Conservation (phyloP, 1,284 basidiomycete genomes). For the Puccinia novopanici region DNA sequence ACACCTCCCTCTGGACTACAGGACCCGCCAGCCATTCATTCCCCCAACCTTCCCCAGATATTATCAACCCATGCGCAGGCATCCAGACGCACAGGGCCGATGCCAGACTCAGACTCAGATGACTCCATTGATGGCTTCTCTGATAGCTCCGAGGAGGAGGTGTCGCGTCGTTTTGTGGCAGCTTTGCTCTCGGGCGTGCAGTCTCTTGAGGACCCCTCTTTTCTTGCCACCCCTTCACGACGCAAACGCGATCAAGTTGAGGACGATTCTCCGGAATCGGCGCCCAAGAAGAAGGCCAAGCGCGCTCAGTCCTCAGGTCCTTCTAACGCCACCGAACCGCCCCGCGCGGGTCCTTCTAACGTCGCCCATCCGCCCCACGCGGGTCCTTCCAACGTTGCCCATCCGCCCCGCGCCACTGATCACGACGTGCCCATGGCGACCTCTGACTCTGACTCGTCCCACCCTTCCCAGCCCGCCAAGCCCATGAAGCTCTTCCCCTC, state of each 20-base stretch:
- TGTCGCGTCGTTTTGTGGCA: background rate
- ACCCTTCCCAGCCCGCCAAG: background rate
- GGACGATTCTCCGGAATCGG: background rate
- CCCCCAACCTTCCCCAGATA: background rate
- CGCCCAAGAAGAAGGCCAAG: slow-evolving; percentile 11
- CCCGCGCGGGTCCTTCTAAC: too few species aligned
- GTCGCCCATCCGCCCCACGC: too few species aligned
- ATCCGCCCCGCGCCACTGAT: background rate
- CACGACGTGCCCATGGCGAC: background rate
- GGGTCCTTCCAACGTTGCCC: background rate
- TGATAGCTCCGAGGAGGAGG: background rate
- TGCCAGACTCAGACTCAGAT: background rate
- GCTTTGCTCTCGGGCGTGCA: background rate
- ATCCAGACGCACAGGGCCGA: background rate
- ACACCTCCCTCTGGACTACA: background rate
- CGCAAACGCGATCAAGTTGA: slow-evolving; percentile 8
- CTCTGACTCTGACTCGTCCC: background rate
- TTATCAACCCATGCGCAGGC: background rate
- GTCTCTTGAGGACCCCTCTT: background rate
- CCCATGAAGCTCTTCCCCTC: slow-evolving; percentile 12
- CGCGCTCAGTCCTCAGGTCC: too few species aligned
- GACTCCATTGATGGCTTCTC: background rate
- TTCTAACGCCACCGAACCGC: too few species aligned
- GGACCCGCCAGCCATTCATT: background rate
- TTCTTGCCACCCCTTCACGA: background rate